These are phyloP conservation scores for Trametes polyzona DNA, from an alignment of 1,284 basidiomycete species.

Conservation along the genomic window DNA sequence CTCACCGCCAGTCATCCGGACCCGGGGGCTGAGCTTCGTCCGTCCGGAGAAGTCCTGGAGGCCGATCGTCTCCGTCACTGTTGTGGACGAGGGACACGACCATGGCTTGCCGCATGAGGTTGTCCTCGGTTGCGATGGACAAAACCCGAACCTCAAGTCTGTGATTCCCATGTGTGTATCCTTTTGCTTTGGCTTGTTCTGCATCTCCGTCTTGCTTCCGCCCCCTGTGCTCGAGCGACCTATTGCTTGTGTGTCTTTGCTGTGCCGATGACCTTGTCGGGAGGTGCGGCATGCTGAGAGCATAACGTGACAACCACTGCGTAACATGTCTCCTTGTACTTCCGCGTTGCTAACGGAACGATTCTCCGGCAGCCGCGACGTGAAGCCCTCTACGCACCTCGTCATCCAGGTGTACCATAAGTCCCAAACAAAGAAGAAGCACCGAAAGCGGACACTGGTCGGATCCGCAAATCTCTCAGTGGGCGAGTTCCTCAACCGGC, in stretches of 20 bases:
- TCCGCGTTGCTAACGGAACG: too few relatives aligned
- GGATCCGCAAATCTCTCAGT: conserved; percentile 52
- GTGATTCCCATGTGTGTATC: conserved; percentile 53
- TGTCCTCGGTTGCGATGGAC: conserved; percentile 64
- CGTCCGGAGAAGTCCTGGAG: conserved; percentile 53
- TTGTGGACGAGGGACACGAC: conserved; percentile 49
- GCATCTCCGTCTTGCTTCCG: background rate
- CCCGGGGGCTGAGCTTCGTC: conserved; percentile 36
- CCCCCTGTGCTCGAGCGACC: too few relatives aligned
- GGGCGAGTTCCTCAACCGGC: conserved; percentile 53
- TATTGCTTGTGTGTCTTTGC: too few relatives aligned
- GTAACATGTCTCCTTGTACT: too few relatives aligned
- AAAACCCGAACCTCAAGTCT: conserved; percentile 65
- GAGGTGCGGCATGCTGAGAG: too few relatives aligned
- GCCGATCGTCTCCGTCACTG: conserved; percentile 57
- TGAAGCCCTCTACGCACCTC: conserved; percentile 43
- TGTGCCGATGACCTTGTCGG: too few relatives aligned
- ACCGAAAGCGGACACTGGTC: conserved; percentile 55
- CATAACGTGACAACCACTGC: too few relatives aligned
- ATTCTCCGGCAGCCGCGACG: conserved; percentile 41
- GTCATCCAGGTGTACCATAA: conserved; percentile 57
- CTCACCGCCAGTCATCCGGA: conserved; percentile 34
- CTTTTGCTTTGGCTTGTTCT: too few relatives aligned
- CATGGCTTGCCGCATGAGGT: conserved; percentile 46
- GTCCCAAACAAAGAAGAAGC: conserved; percentile 58